Percentiles rank a stretch among this genome's conserved stretches.
These are phyloP conservation scores for Zasmidium angulare DNA, from an alignment of 2,329 filamentous ascomycete genomes.

Conservation along the genomic window DNA sequence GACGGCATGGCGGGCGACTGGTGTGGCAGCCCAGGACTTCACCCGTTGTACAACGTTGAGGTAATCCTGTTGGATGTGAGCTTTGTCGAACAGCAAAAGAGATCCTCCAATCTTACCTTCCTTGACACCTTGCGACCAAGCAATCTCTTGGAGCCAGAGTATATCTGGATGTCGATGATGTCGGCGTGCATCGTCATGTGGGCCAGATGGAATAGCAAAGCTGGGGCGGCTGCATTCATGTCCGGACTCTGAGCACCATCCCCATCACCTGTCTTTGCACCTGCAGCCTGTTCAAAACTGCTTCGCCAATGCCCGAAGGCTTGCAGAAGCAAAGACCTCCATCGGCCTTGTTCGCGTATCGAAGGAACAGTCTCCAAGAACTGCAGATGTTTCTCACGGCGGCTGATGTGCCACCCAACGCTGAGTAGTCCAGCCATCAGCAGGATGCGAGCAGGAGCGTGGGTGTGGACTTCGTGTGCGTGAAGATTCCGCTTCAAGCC, in stretches of 20 bases:
- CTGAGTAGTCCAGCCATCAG: constrained; percentile 89
- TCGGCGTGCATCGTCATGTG: constrained; percentile 97
- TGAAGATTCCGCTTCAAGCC: constrained; percentile 85
- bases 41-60: constrained; percentile 76
- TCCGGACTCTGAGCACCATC: constrained; percentile 34
- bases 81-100: not conserved
- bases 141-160: constrained; percentile 78
- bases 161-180: constrained; percentile 92
- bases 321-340: constrained; percentile 76
- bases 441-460: constrained; percentile 84
- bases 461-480: constrained; percentile 77
- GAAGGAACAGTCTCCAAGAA: constrained; percentile 77
- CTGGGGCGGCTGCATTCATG: constrained; percentile 57
- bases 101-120: constrained; percentile 44
- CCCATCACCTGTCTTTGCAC: constrained; percentile 42
- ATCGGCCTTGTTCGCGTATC: constrained; percentile 82
- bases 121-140: constrained; percentile 79
- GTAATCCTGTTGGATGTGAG: constrained; percentile 55
- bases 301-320: constrained; percentile 91
- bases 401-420: constrained; percentile 95
- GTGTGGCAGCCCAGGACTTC: constrained; percentile 83
- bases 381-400: constrained; percentile 86
- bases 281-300: constrained; percentile 79
- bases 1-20: constrained; percentile 80
- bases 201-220: constrained; percentile 83